Percentiles rank a stretch among this genome's conserved stretches.
Evolutionary conservation across 1,284 basidiomycete species (phyloP).

Genomic region (Sporisorium scitamineum): DNA sequence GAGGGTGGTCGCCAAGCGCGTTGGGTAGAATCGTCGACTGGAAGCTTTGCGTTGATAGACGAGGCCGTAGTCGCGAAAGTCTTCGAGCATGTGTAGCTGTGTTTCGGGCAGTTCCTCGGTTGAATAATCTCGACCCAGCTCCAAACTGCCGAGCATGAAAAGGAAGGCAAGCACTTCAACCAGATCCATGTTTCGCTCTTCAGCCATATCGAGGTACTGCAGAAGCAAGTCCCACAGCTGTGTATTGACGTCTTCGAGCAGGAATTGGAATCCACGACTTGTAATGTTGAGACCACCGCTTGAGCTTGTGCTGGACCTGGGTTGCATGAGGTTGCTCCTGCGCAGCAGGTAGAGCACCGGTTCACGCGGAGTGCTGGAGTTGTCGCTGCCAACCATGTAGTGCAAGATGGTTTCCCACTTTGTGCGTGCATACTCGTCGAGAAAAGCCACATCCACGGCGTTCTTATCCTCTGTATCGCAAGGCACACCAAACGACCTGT

Average conservation of each 20-base stretch:
- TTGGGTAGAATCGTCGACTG: constrained; percentile 80
- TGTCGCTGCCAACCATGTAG: constrained; percentile 96
- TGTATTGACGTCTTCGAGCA: constrained; percentile 93
- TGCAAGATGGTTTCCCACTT: constrained; percentile 98
- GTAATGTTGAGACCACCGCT: constrained; percentile 77
- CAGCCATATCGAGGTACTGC: constrained; percentile 75
- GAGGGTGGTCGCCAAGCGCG: constrained; percentile 93
- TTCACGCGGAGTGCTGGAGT: constrained; percentile 77
- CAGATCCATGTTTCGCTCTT: constrained; percentile 76
- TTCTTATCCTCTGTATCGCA: constrained; percentile 71
- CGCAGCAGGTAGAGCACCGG: constrained; percentile 86
- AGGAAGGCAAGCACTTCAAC: constrained; percentile 94
- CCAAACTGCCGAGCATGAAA: constrained; percentile 73
- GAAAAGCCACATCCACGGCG: constrained; percentile 75
- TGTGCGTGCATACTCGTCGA: constrained; percentile 87
- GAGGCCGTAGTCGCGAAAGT: constrained; percentile 93
- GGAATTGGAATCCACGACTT: constrained; percentile 94
- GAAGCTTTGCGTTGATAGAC: constrained; percentile 78
- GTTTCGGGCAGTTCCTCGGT: constrained; percentile 82
- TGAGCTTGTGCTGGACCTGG: constrained; percentile 20
- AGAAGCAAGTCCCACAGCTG: constrained; percentile 97
- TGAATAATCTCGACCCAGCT: constrained; percentile 75
- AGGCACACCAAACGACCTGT: constrained; percentile 89
- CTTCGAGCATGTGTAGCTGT: constrained; percentile 87
- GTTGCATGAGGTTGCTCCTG: constrained; percentile 84